phyloP scores from a whole-genome alignment of 78 protist genomes.

The Isochrysis galbana region DNA sequence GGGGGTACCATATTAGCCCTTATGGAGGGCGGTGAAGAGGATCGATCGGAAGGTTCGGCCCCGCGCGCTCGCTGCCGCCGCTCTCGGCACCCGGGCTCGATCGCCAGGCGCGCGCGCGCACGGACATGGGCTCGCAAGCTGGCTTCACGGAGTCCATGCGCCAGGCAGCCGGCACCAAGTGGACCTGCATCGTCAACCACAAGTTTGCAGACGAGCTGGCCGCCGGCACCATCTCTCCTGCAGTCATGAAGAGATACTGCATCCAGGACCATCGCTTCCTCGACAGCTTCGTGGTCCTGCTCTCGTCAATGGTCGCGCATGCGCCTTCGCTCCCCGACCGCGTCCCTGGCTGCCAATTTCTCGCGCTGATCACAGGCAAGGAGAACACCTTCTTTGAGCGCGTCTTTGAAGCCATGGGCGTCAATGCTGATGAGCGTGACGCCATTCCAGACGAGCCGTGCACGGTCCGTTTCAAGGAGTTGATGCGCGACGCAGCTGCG shows the following conservation, averaged over 20 bases:
- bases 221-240: not conserved
- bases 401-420: constrained; percentile 10
- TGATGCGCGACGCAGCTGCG: not conserved
- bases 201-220: constrained; percentile 14
- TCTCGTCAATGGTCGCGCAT: not conserved
- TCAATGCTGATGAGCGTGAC: not conserved
- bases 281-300: not conserved
- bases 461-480: not conserved
- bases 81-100: too few species aligned
- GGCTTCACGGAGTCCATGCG: too few species aligned
- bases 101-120: too few species aligned
- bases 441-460: not conserved
- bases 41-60: too few species aligned
- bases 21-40: too few species aligned
- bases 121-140: too few species aligned
- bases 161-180: not conserved
- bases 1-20: too few species aligned
- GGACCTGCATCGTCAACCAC: not conserved
- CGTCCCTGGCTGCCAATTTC: constrained; percentile 26
- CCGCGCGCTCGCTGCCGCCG: too few species aligned
- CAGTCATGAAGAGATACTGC: not conserved
- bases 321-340: constrained; percentile 28
- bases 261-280: constrained; percentile 36
- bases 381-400: constrained; percentile 44
- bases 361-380: constrained; percentile 16